A percentile compares a stretch with the other conserved stretches of the same genome.
phyloP scores from a whole-genome alignment of 139 green algal species.

The Tetradesmus obliquus region DNA sequence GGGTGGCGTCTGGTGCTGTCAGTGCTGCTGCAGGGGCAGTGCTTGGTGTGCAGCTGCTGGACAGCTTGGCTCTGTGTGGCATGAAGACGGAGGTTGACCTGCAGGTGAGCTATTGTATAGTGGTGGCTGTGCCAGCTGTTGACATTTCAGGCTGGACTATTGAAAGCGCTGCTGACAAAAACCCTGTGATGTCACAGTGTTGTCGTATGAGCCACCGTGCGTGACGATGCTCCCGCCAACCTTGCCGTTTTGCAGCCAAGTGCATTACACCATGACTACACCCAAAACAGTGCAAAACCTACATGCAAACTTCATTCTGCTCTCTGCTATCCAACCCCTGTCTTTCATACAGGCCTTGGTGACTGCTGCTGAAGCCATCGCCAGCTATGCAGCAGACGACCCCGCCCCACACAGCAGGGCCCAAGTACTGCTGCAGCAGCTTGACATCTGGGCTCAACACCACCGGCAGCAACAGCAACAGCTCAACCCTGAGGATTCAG shows the following conservation, averaged over 20 bases:
- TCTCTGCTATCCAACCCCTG: not conserved
- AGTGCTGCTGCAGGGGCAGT: not conserved
- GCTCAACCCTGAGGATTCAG: not conserved
- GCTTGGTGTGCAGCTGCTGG: slow-evolving; percentile 48
- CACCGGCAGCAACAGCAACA: not conserved
- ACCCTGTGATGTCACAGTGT: too few species aligned
- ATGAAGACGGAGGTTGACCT: slow-evolving; percentile 53
- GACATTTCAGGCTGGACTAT: too few species aligned
- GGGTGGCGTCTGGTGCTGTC: not conserved
- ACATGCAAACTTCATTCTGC: too few species aligned
- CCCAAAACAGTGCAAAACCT: too few species aligned
- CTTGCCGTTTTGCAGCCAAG: too few species aligned
- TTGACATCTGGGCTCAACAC: slow-evolving; percentile 49
- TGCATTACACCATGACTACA: too few species aligned
- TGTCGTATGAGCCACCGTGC: too few species aligned
- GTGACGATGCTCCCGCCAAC: too few species aligned
- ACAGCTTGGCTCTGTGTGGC: slow-evolving; percentile 62
- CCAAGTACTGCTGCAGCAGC: slow-evolving; percentile 58
- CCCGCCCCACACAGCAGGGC: not conserved
- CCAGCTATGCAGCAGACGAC: not conserved
- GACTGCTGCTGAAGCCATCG: slow-evolving; percentile 55
- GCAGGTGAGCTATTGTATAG: slow-evolving; percentile 29
- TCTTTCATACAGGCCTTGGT: slow-evolving; percentile 56
- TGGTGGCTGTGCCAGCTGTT: not conserved
- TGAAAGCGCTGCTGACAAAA: too few species aligned